phyloP scores from a whole-genome alignment of 805 yeast genomes.

The Saturnispora quitensis region DNA sequence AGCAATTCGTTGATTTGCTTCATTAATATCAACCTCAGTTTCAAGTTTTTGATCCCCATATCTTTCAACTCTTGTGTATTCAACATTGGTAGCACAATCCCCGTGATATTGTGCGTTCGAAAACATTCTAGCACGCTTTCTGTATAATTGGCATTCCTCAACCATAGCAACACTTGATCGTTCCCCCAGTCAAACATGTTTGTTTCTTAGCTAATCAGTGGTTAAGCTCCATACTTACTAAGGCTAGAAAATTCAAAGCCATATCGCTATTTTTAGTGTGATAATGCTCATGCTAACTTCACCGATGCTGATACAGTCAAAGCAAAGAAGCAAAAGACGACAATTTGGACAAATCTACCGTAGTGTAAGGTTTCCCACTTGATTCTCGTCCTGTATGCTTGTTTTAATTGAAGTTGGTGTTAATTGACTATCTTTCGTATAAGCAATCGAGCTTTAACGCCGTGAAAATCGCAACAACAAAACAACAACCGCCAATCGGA shows the following conservation, averaged over 20 bases:
- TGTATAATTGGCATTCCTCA: slow-evolving; percentile 19
- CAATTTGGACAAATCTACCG: no score
- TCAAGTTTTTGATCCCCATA: slow-evolving; percentile 49
- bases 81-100: slow-evolving; percentile 60
- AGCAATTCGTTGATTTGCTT: slow-evolving; percentile 48
- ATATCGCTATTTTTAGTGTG: neutral
- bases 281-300: neutral
- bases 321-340: no score
- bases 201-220: neutral
- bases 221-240: no score
- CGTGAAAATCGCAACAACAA: no score
- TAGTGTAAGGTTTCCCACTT: no score
- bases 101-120: slow-evolving; percentile 55
- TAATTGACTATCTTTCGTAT: no score
- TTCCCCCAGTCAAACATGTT: slow-evolving; percentile 23
- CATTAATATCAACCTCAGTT: slow-evolving; percentile 52
- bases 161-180: slow-evolving; percentile 26
- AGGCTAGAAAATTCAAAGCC: neutral
- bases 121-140: slow-evolving; percentile 29
- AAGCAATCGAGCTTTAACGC: no score
- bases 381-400: no score
- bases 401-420: no score
- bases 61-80: slow-evolving; percentile 66
- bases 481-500: no score
- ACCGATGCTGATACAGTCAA: no score